phyloP scores from a whole-genome alignment of 2,329 filamentous ascomycete species.

The Diaporthe ampelina region DNA sequence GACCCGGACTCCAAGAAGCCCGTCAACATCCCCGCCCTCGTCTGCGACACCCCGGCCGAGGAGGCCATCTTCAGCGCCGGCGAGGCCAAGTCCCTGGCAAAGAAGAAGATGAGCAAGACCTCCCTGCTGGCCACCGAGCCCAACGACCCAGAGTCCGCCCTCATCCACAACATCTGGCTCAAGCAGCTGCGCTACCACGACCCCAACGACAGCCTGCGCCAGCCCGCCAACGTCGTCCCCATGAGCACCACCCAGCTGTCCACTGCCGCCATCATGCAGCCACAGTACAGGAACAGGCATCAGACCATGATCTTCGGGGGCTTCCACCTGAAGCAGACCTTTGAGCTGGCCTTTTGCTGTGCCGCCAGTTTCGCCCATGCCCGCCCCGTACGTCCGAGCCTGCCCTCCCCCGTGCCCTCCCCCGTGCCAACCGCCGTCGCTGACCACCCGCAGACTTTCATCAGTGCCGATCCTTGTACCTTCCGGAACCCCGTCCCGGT shows the following conservation, averaged over 20 bases:
- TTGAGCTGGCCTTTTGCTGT: constrained; percentile 83
- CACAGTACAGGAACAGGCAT: constrained; percentile 64
- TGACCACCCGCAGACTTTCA: constrained; percentile 63
- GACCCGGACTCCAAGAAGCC: constrained; percentile 77
- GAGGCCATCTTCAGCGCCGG: constrained; percentile 73
- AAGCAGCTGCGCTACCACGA: constrained; percentile 74
- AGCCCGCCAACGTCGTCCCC: constrained; percentile 62
- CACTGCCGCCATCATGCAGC: constrained; percentile 82
- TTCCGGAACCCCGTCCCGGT: constrained; percentile 83
- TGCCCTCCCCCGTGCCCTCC: too few relatives aligned
- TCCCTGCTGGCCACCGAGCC: constrained; percentile 77
- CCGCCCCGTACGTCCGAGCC: constrained; percentile 58
- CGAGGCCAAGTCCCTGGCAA: constrained; percentile 69
- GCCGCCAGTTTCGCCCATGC: constrained; percentile 79
- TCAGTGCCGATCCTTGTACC: constrained; percentile 80
- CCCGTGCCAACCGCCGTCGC: too few relatives aligned
- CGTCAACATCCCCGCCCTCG: constrained; percentile 69
- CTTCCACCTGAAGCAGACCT: constrained; percentile 80
- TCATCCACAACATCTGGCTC: constrained; percentile 82
- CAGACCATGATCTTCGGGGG: constrained; percentile 86
- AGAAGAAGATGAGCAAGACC: constrained; percentile 72
- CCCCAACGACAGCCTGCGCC: constrained; percentile 49
- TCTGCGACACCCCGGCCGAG: constrained; percentile 74
- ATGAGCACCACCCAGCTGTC: constrained; percentile 70
- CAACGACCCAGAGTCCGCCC: constrained; percentile 77